Evolutionary conservation across 768 basidiomycete species (phyloP).

Genomic region (Kwoniella heveanensis): DNA sequence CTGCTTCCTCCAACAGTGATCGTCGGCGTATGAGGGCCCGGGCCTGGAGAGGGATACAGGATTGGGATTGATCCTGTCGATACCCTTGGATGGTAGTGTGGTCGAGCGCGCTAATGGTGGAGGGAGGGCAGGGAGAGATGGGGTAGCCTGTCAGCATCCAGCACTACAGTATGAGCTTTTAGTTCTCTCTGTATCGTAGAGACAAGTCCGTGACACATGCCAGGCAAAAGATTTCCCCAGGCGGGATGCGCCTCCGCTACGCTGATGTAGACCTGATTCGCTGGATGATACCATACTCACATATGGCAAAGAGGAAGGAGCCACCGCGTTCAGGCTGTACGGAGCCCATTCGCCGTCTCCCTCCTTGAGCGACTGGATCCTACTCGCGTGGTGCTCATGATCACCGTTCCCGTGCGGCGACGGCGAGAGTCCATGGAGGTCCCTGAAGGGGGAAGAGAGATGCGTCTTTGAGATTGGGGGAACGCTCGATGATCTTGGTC

Average conservation of each 20-base stretch:
- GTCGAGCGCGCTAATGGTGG: conserved; percentile 20
- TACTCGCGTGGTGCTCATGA: conserved; percentile 17
- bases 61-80: conserved; percentile 20
- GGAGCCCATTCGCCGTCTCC: conserved; percentile 24
- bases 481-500: conserved; percentile 13
- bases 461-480: conserved; percentile 16
- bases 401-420: background rate
- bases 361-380: conserved; percentile 15
- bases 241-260: no score
- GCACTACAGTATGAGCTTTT: background rate
- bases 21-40: no score
- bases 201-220: no score
- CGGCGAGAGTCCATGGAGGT: background rate
- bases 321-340: conserved; percentile 18
- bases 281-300: conserved; percentile 5
- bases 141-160: background rate
- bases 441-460: conserved; percentile 16
- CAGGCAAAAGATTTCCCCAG: no score
- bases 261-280: no score
- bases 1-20: background rate
- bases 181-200: no score
- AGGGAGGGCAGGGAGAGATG: background rate
- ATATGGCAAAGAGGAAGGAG: conserved; percentile 20
- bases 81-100: conserved; percentile 16
- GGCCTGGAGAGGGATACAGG: background rate